phyloP scores from a whole-genome alignment of 495 filamentous ascomycete species.

The Xylaria castorea region DNA sequence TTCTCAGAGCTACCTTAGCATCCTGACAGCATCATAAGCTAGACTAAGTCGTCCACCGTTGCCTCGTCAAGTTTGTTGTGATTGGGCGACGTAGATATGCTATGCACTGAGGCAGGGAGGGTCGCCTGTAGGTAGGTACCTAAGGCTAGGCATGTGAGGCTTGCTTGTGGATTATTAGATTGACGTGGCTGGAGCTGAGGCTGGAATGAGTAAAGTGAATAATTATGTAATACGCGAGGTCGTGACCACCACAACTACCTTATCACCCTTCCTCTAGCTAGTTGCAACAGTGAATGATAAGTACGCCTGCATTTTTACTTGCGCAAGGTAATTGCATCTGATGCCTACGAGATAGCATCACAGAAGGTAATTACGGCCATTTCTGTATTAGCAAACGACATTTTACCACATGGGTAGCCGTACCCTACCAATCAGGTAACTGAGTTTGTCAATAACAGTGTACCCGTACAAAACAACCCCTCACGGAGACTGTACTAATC shows the following conservation, averaged over 20 bases:
- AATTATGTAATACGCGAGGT: conserved; percentile 16
- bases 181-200: conserved; percentile 2
- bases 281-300: no score
- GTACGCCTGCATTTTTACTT: no score
- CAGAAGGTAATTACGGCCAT: background rate
- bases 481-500: no score
- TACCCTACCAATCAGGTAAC: no score
- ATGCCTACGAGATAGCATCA: no score
- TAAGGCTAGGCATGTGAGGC: background rate
- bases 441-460: no score
- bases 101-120: background rate
- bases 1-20: conserved; percentile 46
- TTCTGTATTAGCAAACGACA: no score
- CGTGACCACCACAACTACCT: background rate
- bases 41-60: background rate
- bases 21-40: conserved; percentile 31
- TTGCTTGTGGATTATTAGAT: background rate
- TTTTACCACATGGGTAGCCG: no score
- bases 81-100: conserved; percentile 10
- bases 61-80: background rate
- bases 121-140: no score
- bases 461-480: no score
- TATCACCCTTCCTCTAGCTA: background rate
- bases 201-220: background rate
- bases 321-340: no score